phyloP scores from a whole-genome alignment of 495 filamentous ascomycete genomes.

The Parmelia sp. region DNA sequence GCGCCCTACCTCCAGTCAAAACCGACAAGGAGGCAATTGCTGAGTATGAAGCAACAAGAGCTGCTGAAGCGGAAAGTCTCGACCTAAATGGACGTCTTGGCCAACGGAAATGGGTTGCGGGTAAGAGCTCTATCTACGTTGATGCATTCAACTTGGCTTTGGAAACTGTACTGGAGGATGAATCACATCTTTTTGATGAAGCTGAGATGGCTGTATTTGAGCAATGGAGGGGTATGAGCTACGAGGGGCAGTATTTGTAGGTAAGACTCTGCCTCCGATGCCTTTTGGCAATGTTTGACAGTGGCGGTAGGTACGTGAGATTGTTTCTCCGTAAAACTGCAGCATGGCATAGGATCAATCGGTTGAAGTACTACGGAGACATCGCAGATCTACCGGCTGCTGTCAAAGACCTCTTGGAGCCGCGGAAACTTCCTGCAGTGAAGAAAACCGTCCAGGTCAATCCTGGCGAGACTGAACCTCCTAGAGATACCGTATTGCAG shows the following conservation, averaged over 20 bases:
- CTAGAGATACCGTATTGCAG: conserved; percentile 44
- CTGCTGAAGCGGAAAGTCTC: conserved; percentile 35
- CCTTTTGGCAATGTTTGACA: conserved; percentile 10
- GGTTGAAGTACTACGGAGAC: conserved; percentile 73
- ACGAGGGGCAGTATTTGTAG: conserved; percentile 89
- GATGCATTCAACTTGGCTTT: conserved; percentile 95
- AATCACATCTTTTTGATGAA: conserved; percentile 78
- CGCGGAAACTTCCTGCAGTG: conserved; percentile 38
- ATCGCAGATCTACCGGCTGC: conserved; percentile 66
- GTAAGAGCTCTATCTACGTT: conserved; percentile 86
- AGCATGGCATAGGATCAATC: conserved; percentile 82
- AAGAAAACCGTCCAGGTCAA: conserved; percentile 32
- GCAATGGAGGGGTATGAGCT: conserved; percentile 65
- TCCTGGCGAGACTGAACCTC: conserved; percentile 42
- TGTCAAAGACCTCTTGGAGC: conserved; percentile 49
- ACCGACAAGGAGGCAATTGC: conserved; percentile 66
- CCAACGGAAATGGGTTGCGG: conserved; percentile 52
- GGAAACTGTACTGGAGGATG: conserved; percentile 83
- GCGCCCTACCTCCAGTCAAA: conserved; percentile 60
- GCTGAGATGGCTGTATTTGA: conserved; percentile 73
- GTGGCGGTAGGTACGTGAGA: conserved; percentile 65
- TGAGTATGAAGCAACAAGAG: conserved; percentile 64
- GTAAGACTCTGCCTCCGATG: conserved; percentile 27
- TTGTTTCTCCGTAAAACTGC: conserved; percentile 90
- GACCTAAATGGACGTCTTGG: conserved; percentile 45